Base-by-base conservation (phyloP, 352 stramenopile species). In the Pythium monospermum region DNA sequence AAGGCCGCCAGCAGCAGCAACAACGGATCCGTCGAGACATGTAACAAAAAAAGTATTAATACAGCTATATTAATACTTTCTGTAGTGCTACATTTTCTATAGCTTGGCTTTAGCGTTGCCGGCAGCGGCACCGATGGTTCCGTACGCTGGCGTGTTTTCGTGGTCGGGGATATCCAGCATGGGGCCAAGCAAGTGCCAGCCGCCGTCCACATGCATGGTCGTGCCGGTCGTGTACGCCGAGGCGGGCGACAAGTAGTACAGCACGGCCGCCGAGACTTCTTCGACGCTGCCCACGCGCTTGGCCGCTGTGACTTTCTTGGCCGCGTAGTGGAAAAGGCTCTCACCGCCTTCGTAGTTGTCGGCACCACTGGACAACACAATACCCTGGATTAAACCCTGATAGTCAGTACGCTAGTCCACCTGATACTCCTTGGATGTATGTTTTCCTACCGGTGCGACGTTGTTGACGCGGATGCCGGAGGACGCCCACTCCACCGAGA, bases 401-500 rank as follows among this genome's bases (percentile, higher is more conserved):
- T n/a, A n/a, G n/a, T n/a, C n/a, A n/a, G n/a, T n/a, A n/a, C n/a
- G n/a, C n/a, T n/a, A n/a, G n/a, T n/a, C n/a, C n/a, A n/a, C n/a
- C n/a, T n/a, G n/a, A n/a, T n/a, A n/a, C n/a, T n/a, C n/a, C n/a
- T n/a, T n/a, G n/a, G n/a, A n/a, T n/a, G 21, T 32, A 10, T 61
- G 7, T 8, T 35, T 13, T 13, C 71, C 35, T 66, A 88, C 77
- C 7, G 92, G 91, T 51, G 91, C 76, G n/a, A 98, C 91, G 42
- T 87, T 96, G 65, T 98, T 98, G 39, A 98, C 68, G 41, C 90
- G 79, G 16, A 98, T 95, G 25, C 81, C 84, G 28, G 71, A 92
- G 27, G 85, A 73, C 16, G 95, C 94, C 94, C 94, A 98, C 66
- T 98, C 93, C 27, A 95, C 76, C 26, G 85, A 91, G 11, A 98